Evolutionary conservation across 1,284 basidiomycete species (phyloP).

Genomic region (Hymenochaete sp.): DNA sequence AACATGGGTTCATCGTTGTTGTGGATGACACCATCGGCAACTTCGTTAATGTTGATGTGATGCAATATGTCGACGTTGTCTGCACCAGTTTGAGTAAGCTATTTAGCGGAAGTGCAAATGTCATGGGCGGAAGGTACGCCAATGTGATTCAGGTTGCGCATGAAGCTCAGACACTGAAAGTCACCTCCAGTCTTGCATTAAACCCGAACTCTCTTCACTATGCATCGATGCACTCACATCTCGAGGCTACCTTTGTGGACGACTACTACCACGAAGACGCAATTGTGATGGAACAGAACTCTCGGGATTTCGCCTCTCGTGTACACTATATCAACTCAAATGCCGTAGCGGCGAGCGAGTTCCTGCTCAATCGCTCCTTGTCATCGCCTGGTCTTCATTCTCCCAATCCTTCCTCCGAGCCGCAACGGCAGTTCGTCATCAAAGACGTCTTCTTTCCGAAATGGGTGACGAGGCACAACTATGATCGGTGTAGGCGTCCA

Average conservation of each 20-base stretch:
- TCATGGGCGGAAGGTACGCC: constrained; percentile 95
- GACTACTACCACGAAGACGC: constrained; percentile 88
- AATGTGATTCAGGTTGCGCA: constrained; percentile 9
- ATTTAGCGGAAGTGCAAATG: constrained; percentile 92
- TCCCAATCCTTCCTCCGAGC: constrained; percentile 33
- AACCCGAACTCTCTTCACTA: constrained; percentile 77
- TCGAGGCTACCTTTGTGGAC: constrained; percentile 71
- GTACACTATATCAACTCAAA: constrained; percentile 77
- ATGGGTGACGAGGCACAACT: constrained; percentile 69
- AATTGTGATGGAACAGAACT: constrained; percentile 96
- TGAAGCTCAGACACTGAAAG: background rate
- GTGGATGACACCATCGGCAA: constrained; percentile 97
- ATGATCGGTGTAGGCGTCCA: constrained; percentile 52
- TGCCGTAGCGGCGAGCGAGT: constrained; percentile 74
- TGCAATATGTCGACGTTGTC: constrained; percentile 87
- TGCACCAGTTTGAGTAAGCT: constrained; percentile 92
- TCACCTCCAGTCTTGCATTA: constrained; percentile 58
- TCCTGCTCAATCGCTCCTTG: constrained; percentile 42
- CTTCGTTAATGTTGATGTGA: constrained; percentile 90
- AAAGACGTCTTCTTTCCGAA: constrained; percentile 89
- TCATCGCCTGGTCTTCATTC: constrained; percentile 14
- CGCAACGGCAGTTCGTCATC: constrained; percentile 40
- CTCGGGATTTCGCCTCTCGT: constrained; percentile 81
- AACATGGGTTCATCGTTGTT: constrained; percentile 82
- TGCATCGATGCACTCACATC: constrained; percentile 47